Evolutionary conservation across 768 basidiomycete species (phyloP), one percentile per base, ranked within the genome.

Genomic region (Tulasnella sp.): DNA sequence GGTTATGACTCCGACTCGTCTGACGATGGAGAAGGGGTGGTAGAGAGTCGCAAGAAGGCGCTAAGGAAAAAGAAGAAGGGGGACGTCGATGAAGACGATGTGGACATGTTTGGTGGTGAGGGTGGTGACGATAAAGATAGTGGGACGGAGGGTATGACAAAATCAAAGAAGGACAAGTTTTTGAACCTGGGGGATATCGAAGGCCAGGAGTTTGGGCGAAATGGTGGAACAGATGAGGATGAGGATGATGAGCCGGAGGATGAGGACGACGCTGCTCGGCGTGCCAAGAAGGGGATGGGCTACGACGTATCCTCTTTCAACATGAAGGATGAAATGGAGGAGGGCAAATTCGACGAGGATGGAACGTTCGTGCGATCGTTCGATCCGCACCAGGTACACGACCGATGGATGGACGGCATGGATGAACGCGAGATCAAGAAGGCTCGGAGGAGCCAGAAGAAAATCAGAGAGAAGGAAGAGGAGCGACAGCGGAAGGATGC

Each of bases 261-360:
- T 67, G 86, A 93, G 67, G 86, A 92, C 68, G 86, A 87, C 53
- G 82, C 78, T n/a, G 78, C 80, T 66, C 79, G 84, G 65, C 73
- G 78, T 68, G 83, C 80, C 74, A 90, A 88, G 70, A 82, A 77
- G 41, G 86, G 85, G 11, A 97, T 99, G 95, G 96, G 95, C 1
- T 95, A 75, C 72, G 87, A 94, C 68, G 65, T 99, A 9, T 93
- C 88, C 3, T 88, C 90, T 26, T 99, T 99, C 82, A 95, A 99
- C 71, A 98, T 99, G 95, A 85, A 93, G 64, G 86, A 90, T 66
- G 96, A 99, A 77, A 94, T 98, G 86, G 86, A 91, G 68, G 95
- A 98, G 73, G 96, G 96, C 41, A 90, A 92, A 69, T 97, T 99
- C 75, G 85, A 89, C 3, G 88, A 87, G 61, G 95, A 98, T 68